Conservation (phyloP, 108 stramenopile species). For the Nitzschia sp. region DNA sequence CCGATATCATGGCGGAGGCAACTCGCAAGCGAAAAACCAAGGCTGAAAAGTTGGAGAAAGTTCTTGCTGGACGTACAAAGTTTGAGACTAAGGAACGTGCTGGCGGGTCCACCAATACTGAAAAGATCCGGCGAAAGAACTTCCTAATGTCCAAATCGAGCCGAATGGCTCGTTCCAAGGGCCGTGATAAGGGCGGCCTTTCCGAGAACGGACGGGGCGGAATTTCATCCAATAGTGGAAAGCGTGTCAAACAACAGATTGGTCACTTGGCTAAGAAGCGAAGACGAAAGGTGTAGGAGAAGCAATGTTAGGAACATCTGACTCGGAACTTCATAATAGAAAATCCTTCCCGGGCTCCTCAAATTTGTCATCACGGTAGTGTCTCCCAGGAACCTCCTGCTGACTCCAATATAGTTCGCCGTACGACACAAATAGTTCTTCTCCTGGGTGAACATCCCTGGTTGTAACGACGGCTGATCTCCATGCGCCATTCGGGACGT, state of each 20-base stretch:
- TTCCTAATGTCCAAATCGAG: conserved; percentile 86
- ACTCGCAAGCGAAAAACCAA: conserved; percentile 77
- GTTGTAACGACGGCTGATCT: conserved; percentile 49
- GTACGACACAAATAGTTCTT: conserved; percentile 83
- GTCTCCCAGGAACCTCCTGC: neutral
- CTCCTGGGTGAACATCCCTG: conserved; percentile 56
- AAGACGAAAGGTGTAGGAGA: conserved; percentile 66
- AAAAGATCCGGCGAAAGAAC: conserved; percentile 91
- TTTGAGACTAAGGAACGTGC: conserved; percentile 79
- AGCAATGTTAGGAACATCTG: too few species aligned
- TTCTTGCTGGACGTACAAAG: conserved; percentile 71
- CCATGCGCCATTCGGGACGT: conserved; percentile 17
- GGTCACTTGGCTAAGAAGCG: conserved; percentile 78
- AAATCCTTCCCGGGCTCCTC: too few species aligned
- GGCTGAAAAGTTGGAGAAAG: conserved; percentile 77
- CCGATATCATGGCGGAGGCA: conserved; percentile 83
- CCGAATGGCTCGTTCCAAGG: conserved; percentile 58
- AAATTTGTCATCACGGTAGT: neutral
- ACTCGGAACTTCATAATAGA: too few species aligned
- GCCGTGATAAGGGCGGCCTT: conserved; percentile 53
- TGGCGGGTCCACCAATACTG: conserved; percentile 91
- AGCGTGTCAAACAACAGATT: conserved; percentile 38
- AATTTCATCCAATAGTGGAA: conserved; percentile 14
- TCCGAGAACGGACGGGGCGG: conserved; percentile 42
- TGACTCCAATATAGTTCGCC: conserved; percentile 55